Evolutionary conservation across 805 yeast genomes (phyloP).

Genomic region (Priceomyces haplophilus): DNA sequence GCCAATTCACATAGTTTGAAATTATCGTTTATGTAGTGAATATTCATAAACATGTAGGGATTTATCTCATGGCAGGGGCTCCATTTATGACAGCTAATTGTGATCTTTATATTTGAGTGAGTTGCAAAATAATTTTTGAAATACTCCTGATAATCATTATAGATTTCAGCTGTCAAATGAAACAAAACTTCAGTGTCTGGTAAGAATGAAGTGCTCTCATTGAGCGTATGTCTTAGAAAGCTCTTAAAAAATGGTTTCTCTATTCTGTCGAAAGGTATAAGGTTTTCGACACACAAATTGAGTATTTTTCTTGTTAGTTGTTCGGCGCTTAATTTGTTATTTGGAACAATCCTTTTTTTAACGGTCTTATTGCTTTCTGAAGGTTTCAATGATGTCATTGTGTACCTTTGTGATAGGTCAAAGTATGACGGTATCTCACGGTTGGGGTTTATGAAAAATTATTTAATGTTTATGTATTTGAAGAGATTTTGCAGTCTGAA

Average conservation of each 20-base stretch:
- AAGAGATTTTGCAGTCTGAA: neutral
- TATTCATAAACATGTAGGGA: slow-evolving; percentile 17
- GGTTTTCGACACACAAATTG: slow-evolving; percentile 18
- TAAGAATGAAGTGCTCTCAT: slow-evolving; percentile 5
- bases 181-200: slow-evolving; percentile 17
- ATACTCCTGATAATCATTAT: slow-evolving; percentile 17
- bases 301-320: slow-evolving; percentile 10
- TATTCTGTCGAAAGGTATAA: slow-evolving; percentile 18
- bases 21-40: slow-evolving; percentile 17
- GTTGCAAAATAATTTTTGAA: slow-evolving; percentile 15
- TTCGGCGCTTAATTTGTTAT: slow-evolving; percentile 6
- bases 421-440: too few species aligned
- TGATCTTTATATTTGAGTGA: slow-evolving; percentile 10
- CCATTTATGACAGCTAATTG: slow-evolving; percentile 23
- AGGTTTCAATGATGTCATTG: neutral
- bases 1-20: slow-evolving; percentile 19
- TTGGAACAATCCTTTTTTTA: slow-evolving; percentile 4
- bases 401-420: too few species aligned
- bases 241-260: slow-evolving; percentile 13
- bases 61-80: slow-evolving; percentile 7
- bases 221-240: slow-evolving; percentile 10
- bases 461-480: neutral
- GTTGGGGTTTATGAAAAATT: too few species aligned
- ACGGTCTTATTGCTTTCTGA: slow-evolving; percentile 4
- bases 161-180: slow-evolving; percentile 18